Evolutionary conservation across 108 stramenopile genomes (phyloP).

Genomic region (Skeletonema costatum): DNA sequence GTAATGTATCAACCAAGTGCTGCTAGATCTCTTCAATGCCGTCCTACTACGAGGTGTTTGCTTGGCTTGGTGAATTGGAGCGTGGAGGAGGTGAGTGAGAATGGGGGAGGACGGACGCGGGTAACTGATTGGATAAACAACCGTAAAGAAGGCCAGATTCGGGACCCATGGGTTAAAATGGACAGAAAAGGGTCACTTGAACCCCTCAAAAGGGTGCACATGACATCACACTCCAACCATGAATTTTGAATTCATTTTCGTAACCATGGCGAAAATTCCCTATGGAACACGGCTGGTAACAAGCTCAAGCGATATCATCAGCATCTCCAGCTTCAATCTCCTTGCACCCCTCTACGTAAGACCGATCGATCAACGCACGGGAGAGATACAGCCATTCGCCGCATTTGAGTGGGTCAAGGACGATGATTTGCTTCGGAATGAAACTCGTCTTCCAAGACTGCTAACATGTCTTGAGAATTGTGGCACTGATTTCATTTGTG

Average conservation of each 20-base stretch:
- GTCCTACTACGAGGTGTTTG: not conserved
- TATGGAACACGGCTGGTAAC: not conserved
- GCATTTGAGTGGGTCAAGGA: constrained; percentile 60
- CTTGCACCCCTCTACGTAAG: constrained; percentile 58
- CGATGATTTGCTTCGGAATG: constrained; percentile 35
- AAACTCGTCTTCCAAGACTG: constrained; percentile 38
- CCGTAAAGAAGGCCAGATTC: too few relatives aligned
- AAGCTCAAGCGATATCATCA: constrained; percentile 13
- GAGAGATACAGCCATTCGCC: constrained; percentile 53
- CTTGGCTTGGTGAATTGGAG: too few relatives aligned
- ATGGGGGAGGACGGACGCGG: not conserved
- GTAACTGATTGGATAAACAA: not conserved
- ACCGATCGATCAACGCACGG: constrained; percentile 52
- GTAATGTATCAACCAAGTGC: not conserved
- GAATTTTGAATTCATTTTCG: not conserved
- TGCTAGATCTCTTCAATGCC: not conserved
- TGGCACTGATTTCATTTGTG: constrained; percentile 52
- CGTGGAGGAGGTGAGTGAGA: too few relatives aligned
- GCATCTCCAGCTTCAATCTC: constrained; percentile 58
- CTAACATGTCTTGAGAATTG: constrained; percentile 19
- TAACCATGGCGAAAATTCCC: not conserved
- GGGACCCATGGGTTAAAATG: too few relatives aligned
- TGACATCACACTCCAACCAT: too few relatives aligned
- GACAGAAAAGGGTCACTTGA: too few relatives aligned
- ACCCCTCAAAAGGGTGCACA: too few relatives aligned